Percentiles rank a stretch among this genome's conserved stretches.
Conservation (phyloP, 441 rosid genomes). For the Erysimum pusillum region DNA sequence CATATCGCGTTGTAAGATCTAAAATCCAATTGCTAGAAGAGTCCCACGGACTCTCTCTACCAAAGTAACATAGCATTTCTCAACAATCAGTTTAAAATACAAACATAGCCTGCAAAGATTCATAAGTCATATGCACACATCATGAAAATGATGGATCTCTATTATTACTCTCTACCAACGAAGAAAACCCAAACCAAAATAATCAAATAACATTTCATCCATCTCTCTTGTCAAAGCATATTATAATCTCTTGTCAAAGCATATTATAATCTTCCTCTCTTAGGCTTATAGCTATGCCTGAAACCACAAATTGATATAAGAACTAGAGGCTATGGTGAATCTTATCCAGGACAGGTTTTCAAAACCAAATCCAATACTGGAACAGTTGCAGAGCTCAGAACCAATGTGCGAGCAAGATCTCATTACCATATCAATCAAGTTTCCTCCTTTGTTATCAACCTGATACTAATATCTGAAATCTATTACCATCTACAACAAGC, state of each 20-base stretch:
- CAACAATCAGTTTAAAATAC: not conserved
- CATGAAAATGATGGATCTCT: not conserved
- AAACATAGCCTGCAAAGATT: not conserved
- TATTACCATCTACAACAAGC: not conserved
- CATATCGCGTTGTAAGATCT: not conserved
- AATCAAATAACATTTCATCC: not conserved
- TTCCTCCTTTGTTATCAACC: slow-evolving; percentile 1
- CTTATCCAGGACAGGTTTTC: not conserved
- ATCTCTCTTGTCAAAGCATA: not conserved
- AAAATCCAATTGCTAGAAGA: not conserved
- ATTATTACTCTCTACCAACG: not conserved
- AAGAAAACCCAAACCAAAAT: not conserved
- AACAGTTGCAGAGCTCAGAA: slow-evolving; percentile 17
- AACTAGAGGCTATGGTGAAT: not conserved
- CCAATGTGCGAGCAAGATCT: not conserved
- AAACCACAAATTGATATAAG: slow-evolving; percentile 17
- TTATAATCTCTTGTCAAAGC: not conserved
- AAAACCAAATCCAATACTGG: not conserved
- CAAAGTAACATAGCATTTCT: not conserved
- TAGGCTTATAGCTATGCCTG: slow-evolving; percentile 1
- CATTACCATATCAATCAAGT: slow-evolving; percentile 16
- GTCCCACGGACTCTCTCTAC: not conserved
- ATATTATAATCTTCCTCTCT: not conserved
- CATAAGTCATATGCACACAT: slow-evolving; percentile 6
- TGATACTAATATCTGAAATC: not conserved